Percentiles rank a stretch among this genome's conserved stretches.
Conservation (phyloP, 108 stramenopile species). For the Cylindrotheca closterium region DNA sequence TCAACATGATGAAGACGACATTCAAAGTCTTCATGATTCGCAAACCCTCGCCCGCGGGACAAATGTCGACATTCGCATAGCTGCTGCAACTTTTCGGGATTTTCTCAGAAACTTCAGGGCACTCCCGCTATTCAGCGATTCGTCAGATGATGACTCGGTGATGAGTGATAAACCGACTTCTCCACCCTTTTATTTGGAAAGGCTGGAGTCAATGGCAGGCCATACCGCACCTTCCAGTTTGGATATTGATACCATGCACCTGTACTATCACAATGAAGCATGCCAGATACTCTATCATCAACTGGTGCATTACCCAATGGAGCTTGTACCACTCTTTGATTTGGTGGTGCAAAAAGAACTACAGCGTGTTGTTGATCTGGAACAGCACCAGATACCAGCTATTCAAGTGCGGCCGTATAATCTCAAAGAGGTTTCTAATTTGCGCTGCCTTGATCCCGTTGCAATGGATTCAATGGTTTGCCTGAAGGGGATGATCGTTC, state of each 20-base stretch:
- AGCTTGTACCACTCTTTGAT: slow-evolving; percentile 97
- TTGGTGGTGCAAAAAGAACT: slow-evolving; percentile 75
- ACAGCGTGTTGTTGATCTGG: slow-evolving; percentile 26
- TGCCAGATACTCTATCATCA: slow-evolving; percentile 90
- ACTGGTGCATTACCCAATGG: slow-evolving; percentile 91
- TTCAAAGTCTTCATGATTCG: slow-evolving; percentile 8
- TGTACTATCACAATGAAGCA: slow-evolving; percentile 79
- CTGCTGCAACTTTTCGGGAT: slow-evolving; percentile 73
- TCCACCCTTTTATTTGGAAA: slow-evolving; percentile 25
- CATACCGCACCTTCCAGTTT: slow-evolving; percentile 52
- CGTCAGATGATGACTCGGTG: slow-evolving; percentile 18
- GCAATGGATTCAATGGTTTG: slow-evolving; percentile 91
- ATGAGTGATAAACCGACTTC: slow-evolving; percentile 21
- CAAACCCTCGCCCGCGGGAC: slow-evolving; percentile 69
- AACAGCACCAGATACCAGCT: slow-evolving; percentile 45
- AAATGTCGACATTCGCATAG: slow-evolving; percentile 71
- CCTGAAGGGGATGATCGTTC: slow-evolving; percentile 95
- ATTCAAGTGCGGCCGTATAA: slow-evolving; percentile 95
- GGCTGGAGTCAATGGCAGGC: slow-evolving; percentile 17
- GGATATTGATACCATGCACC: slow-evolving; percentile 91
- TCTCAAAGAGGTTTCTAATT: slow-evolving; percentile 71
- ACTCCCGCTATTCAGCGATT: slow-evolving; percentile 19
- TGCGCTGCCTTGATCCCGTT: slow-evolving; percentile 93
- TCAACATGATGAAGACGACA: neutral
- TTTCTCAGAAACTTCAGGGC: slow-evolving; percentile 72